These are phyloP conservation scores for Ligustrum vulgare DNA, from an alignment of 257 asterid genomes.

Conservation along the genomic window DNA sequence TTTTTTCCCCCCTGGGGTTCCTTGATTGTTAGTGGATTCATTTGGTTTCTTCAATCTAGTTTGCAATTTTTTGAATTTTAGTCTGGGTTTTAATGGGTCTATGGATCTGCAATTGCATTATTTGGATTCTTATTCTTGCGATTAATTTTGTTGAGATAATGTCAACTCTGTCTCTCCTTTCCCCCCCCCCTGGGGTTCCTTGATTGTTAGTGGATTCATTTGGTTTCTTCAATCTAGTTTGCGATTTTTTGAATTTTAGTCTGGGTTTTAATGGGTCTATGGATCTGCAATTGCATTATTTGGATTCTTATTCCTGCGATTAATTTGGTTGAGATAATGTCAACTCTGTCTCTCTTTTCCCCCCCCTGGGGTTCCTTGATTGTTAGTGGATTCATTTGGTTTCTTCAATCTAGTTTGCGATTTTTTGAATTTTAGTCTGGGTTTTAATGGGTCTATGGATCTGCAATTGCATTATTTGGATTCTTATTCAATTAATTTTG, in stretches of 20 bases:
- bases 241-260: conserved; percentile 16
- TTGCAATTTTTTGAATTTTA: conserved; percentile 15
- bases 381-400: not conserved
- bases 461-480: conserved; percentile 26
- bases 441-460: conserved; percentile 30
- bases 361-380: too few relatives aligned
- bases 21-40: not conserved
- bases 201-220: not conserved
- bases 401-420: conserved; percentile 18
- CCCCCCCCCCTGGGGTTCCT: conserved; percentile 1
- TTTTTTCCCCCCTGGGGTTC: too few relatives aligned
- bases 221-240: conserved; percentile 4
- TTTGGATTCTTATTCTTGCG: conserved; percentile 13
- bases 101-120: conserved; percentile 33
- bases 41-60: conserved; percentile 11
- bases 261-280: conserved; percentile 25
- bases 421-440: conserved; percentile 19
- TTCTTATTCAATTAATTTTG: not conserved
- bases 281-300: conserved; percentile 32
- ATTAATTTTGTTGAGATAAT: not conserved
- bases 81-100: conserved; percentile 23
- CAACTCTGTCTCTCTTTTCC: not conserved
- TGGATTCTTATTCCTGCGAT: conserved; percentile 9
- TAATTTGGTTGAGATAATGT: not conserved
- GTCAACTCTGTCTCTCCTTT: not conserved